Conservation (phyloP, 2,329 filamentous ascomycete species). For the Penicillium digitatum region DNA sequence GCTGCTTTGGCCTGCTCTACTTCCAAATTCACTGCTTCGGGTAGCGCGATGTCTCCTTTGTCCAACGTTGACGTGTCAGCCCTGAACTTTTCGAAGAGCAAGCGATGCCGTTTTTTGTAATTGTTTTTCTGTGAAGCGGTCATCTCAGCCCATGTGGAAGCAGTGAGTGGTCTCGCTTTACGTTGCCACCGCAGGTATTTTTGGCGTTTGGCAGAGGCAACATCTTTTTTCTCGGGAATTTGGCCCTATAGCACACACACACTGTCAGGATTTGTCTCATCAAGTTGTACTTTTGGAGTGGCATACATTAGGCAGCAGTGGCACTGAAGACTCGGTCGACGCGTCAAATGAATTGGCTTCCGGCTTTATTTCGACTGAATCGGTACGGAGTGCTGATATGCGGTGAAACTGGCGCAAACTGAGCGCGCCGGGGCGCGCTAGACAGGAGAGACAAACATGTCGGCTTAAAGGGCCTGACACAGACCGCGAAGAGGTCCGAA, state of each 20-base stretch:
- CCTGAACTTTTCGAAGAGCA: background rate
- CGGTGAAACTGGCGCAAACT: slow-evolving; percentile 28
- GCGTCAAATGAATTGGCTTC: background rate
- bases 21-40: background rate
- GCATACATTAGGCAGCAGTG: background rate
- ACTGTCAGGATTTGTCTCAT: background rate
- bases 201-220: background rate
- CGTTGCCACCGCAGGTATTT: too few relatives aligned
- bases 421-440: slow-evolving; percentile 23
- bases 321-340: background rate
- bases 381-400: slow-evolving; percentile 16
- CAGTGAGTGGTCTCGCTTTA: background rate
- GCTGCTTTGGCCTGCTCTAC: too few relatives aligned
- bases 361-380: slow-evolving; percentile 4
- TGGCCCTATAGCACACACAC: background rate
- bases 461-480: slow-evolving; percentile 33
- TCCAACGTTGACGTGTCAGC: background rate
- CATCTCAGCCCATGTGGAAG: background rate
- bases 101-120: background rate
- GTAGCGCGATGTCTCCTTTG: background rate
- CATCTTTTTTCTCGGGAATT: background rate
- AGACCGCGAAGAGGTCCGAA: slow-evolving; percentile 37
- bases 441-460: slow-evolving; percentile 37
- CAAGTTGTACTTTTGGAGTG: background rate
- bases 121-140: background rate